Percentiles rank a stretch among this genome's conserved stretches.
Conservation (phyloP, 2,329 filamentous ascomycete species). For the Aspergillus persii region DNA sequence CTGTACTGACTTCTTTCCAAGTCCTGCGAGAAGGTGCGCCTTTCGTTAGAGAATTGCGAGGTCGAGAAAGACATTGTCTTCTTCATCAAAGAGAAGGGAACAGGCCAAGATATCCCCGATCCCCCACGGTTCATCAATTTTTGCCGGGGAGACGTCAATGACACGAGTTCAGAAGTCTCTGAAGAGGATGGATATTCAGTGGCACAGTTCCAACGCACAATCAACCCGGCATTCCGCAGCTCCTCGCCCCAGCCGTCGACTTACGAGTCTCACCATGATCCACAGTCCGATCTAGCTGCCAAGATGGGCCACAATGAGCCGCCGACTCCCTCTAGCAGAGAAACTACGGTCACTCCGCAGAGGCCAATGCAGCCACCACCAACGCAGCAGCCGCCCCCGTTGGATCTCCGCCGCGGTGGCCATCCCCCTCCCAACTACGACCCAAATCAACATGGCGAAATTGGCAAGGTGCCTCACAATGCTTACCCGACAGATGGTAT, state of each 20-base stretch:
- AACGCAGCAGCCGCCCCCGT: conserved; percentile 33
- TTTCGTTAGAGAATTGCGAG: conserved; percentile 91
- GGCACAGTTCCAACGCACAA: conserved; percentile 90
- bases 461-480: conserved; percentile 77
- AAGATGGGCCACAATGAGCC: conserved; percentile 63
- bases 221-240: conserved; percentile 93
- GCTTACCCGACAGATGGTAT: conserved; percentile 94
- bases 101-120: conserved; percentile 95
- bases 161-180: conserved; percentile 76
- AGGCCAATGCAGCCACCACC: conserved; percentile 37
- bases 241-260: conserved; percentile 94
- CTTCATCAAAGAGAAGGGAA: conserved; percentile 87
- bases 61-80: conserved; percentile 88
- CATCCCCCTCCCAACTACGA: conserved; percentile 47
- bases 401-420: conserved; percentile 40
- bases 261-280: conserved; percentile 88
- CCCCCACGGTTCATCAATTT: conserved; percentile 99
- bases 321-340: conserved; percentile 47
- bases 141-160: conserved; percentile 73
- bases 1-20: conserved; percentile 24
- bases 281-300: conserved; percentile 68
- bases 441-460: conserved; percentile 62
- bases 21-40: conserved; percentile 91
- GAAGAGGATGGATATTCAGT: conserved; percentile 97
- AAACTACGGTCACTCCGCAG: conserved; percentile 54